Evolutionary conservation across 139 green algal genomes (phyloP).

Genomic region (Tetraselmis chui): DNA sequence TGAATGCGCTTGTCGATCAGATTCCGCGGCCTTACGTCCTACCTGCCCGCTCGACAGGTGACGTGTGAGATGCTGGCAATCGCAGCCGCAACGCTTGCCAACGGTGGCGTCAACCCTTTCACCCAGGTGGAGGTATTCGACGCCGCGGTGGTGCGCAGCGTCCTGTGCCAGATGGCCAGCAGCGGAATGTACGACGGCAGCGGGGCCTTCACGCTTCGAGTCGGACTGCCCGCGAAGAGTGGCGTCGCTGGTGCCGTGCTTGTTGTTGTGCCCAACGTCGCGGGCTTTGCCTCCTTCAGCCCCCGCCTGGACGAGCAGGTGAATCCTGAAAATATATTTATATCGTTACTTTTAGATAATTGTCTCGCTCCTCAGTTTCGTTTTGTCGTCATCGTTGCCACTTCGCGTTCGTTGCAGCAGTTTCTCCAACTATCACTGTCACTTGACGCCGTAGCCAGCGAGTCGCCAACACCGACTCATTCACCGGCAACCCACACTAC

Average conservation of each 20-base stretch:
- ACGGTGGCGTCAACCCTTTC: conserved; percentile 2
- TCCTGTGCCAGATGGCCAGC: background rate
- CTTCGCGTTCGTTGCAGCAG: no score
- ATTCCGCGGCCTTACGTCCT: no score
- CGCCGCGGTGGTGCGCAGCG: background rate
- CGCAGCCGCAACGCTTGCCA: conserved; percentile 9
- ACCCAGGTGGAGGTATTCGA: conserved; percentile 1
- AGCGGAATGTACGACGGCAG: conserved; percentile 12
- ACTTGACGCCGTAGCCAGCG: no score
- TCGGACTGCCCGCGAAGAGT: conserved; percentile 3
- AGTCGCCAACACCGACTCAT: no score
- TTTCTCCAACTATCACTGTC: no score
- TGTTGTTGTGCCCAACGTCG: background rate
- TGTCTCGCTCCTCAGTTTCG: no score
- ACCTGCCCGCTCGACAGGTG: no score
- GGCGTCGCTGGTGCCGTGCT: conserved; percentile 3
- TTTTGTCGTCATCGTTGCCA: no score
- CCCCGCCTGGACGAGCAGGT: conserved; percentile 5
- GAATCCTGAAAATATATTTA: no score
- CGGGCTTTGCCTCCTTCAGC: conserved; percentile 2
- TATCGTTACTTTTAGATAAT: no score
- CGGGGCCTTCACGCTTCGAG: background rate
- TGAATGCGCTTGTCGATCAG: no score
- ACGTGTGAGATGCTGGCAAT: conserved; percentile 1
- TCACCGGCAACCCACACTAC: no score